A percentile compares a stretch with the other conserved stretches of the same genome.
Conservation (phyloP, 2,329 filamentous ascomycete species). For the Hypoxylon sp. region DNA sequence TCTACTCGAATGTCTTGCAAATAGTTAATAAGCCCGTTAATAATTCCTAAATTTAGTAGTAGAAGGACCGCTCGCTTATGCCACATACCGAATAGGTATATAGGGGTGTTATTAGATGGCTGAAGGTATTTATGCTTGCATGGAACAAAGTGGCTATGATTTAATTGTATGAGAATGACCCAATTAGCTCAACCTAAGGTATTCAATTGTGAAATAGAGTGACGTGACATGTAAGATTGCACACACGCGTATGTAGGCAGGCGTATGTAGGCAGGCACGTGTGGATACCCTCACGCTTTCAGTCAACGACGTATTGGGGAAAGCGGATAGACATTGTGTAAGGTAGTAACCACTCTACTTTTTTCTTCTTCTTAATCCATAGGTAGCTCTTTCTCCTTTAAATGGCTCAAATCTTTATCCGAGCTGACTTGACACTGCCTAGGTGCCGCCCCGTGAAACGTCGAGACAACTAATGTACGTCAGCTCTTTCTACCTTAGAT, state of each 20-base stretch:
- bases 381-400: background rate
- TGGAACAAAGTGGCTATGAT: background rate
- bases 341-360: conserved; percentile 4
- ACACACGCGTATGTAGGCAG: background rate
- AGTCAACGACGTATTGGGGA: background rate
- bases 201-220: background rate
- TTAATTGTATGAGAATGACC: background rate
- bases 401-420: background rate
- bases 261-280: background rate
- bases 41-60: background rate
- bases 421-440: background rate
- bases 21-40: too few relatives aligned
- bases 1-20: background rate
- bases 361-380: background rate
- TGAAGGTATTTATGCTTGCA: background rate
- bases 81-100: background rate
- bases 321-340: background rate
- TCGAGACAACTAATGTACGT: background rate
- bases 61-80: background rate
- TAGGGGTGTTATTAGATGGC: background rate
- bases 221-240: background rate
- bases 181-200: background rate
- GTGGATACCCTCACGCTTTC: background rate
- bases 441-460: background rate
- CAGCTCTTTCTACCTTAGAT: conserved; percentile 1